Conservation (phyloP, 2,329 filamentous ascomycete genomes). For the Penicillium sp. region DNA sequence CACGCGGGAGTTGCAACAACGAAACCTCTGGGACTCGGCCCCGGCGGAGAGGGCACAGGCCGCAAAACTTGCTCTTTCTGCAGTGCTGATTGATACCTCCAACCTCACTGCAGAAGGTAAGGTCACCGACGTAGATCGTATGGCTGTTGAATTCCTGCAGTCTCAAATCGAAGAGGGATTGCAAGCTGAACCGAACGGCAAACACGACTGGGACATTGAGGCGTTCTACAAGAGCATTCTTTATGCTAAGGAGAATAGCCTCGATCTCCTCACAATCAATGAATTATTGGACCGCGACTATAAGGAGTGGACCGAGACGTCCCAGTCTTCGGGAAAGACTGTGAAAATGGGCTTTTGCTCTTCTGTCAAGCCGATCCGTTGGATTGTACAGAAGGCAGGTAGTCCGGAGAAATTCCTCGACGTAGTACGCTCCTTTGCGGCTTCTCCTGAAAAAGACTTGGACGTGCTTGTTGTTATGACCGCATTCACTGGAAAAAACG, state of each 20-base stretch:
- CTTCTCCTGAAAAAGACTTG: constrained; percentile 45
- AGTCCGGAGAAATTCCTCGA: constrained; percentile 38
- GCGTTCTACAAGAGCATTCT: constrained; percentile 54
- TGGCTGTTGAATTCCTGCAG: constrained; percentile 53
- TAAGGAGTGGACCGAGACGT: constrained; percentile 58
- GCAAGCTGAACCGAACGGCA: neutral
- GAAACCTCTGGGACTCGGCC: constrained; percentile 35
- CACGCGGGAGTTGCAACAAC: constrained; percentile 51
- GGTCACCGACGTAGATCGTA: constrained; percentile 50
- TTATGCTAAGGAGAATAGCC: constrained; percentile 54
- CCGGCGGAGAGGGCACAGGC: constrained; percentile 37
- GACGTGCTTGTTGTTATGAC: constrained; percentile 62
- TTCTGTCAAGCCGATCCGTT: constrained; percentile 57
- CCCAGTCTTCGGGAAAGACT: constrained; percentile 28
- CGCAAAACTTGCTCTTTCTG: constrained; percentile 41
- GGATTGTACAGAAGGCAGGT: constrained; percentile 52
- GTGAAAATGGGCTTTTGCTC: constrained; percentile 58
- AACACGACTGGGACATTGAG: constrained; percentile 46
- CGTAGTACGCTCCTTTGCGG: constrained; percentile 48
- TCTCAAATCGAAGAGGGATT: constrained; percentile 44
- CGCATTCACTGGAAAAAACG: constrained; percentile 47
- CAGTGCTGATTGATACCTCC: constrained; percentile 47
- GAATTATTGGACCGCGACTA: constrained; percentile 64
- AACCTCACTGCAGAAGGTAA: constrained; percentile 47
- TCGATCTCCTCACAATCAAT: constrained; percentile 52